Evolutionary conservation across 2,329 filamentous ascomycete species (phyloP).

Genomic region (Cercospora zeina): DNA sequence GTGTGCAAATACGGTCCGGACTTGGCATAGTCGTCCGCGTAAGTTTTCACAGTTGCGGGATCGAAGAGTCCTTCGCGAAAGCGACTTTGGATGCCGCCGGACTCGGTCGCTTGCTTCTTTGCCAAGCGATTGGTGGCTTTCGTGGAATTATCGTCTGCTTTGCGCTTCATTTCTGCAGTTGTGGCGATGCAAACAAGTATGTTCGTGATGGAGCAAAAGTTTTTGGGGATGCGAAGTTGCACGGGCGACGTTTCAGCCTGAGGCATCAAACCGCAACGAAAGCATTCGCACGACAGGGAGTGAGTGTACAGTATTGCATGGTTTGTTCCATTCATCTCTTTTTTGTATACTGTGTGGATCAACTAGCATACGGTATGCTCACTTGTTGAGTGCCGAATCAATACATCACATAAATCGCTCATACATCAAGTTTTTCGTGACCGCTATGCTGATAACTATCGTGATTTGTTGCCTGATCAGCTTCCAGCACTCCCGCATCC

Average conservation of each 20-base stretch:
- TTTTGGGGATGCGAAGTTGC: conserved; percentile 5
- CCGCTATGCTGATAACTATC: not conserved
- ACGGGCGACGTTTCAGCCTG: not conserved
- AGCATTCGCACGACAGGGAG: not conserved
- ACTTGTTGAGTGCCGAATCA: not conserved
- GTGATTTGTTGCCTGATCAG: not conserved
- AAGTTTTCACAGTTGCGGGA: conserved; percentile 57
- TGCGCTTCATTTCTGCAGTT: conserved; percentile 45
- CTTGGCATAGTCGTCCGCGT: conserved; percentile 62
- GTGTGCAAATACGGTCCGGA: conserved; percentile 84
- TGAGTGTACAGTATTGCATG: not conserved
- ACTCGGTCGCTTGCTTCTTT: conserved; percentile 45
- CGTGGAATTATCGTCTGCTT: conserved; percentile 40
- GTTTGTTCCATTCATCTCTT: not conserved
- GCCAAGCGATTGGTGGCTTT: conserved; percentile 41
- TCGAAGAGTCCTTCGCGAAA: conserved; percentile 70
- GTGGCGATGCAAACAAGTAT: not conserved
- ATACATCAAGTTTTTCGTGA: not conserved
- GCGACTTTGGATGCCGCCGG: conserved; percentile 51
- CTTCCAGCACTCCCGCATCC: not conserved
- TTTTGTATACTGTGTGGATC: not conserved
- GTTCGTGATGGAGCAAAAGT: conserved; percentile 4
- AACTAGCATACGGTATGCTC: not conserved
- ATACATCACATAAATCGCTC: not conserved
- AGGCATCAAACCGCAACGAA: not conserved